Base-by-base conservation (phyloP, 371 early-diverging fungal species). In the Mortierella sp. region DNA sequence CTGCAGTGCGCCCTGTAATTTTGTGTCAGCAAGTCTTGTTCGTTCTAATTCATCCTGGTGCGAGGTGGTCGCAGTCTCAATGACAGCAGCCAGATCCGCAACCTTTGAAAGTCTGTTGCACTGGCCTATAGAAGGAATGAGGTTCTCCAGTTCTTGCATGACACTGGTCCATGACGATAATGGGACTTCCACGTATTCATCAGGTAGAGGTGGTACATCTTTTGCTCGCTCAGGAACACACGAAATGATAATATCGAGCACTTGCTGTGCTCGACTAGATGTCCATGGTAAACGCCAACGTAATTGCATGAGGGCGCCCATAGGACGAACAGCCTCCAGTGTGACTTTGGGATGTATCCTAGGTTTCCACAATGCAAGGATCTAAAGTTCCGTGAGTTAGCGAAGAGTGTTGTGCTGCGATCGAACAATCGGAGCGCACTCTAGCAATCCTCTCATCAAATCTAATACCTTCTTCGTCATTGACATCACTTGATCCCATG, bases 131-230 rank as follows among this genome's bases (percentile, higher is more conserved):
- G 27, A 24, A 3, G 59, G 54, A 10, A 64, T 48, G 19, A 68
- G 60, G 14, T 23, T 26, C 2, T 64, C 64, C 4, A 73, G 34
- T 24, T 73, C 74, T 13, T 64, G 42, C 48, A 60, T 59, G 18
- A 73, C 42, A 21, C 62, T 49, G 51, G 60, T 64, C 71, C 71
- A 71, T n/a, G 55, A 45, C 26, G 31, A 39, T n/a, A 67, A 30
- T 2, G 39, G 21, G 19, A 53, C 18, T 18, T 59, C 60, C 19
- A 30, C 2, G 14, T 23, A 21, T 24, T 38, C 48, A 10, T 52
- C 9, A 9, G 42, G 12, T 18, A 19, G 2, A 8, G 19, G 13
- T 7, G 28, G 2, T 10, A 14, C n/a, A n/a, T 41, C 18, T 9
- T 43, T 23, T 7, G 61, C 7, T 24, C 57, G 18, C 16, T 55